Evolutionary conservation across 202 grass and related monocot genomes (phyloP).

Genomic region (Brachypodium distachyon): DNA sequence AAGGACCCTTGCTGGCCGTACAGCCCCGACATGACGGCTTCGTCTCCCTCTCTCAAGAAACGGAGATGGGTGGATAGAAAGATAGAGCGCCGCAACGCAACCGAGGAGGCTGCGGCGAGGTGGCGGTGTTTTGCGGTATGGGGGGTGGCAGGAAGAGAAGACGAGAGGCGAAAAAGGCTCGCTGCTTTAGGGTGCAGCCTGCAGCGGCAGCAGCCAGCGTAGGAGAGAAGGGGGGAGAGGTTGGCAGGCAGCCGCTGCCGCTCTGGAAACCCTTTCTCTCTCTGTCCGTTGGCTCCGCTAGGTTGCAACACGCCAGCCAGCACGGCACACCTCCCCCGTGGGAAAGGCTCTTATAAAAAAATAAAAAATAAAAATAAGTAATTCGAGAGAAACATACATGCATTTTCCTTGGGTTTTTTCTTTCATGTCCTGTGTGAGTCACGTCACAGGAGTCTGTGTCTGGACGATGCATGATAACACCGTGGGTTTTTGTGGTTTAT

Average conservation of each 20-base stretch:
- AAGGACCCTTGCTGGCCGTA: conserved; percentile 82
- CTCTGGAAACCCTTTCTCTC: conserved; percentile 28
- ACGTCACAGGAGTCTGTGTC: conserved; percentile 3
- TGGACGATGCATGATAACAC: neutral
- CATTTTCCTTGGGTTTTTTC: neutral
- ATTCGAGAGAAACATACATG: neutral
- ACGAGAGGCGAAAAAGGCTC: conserved; percentile 42
- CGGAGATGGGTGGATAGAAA: neutral
- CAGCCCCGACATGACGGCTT: conserved; percentile 83
- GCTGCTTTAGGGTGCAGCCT: conserved; percentile 50
- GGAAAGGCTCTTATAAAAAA: neutral
- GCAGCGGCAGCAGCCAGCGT: conserved; percentile 30
- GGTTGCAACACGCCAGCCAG: conserved; percentile 28
- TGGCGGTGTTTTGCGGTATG: conserved; percentile 22
- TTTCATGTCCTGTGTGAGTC: conserved; percentile 3
- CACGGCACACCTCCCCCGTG: neutral
- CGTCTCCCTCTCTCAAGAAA: neutral
- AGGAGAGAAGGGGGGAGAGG: neutral
- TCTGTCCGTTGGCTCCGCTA: neutral
- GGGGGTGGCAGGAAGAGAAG: conserved; percentile 40
- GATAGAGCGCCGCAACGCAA: conserved; percentile 28
- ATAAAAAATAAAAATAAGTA: neutral
- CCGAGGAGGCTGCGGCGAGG: conserved; percentile 16
- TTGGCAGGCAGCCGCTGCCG: conserved; percentile 29
- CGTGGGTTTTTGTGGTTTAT: neutral